Percentiles rank a stretch among this genome's conserved stretches.
Evolutionary conservation across 768 basidiomycete genomes (phyloP).

Genomic region (Mycena chlorophos): DNA sequence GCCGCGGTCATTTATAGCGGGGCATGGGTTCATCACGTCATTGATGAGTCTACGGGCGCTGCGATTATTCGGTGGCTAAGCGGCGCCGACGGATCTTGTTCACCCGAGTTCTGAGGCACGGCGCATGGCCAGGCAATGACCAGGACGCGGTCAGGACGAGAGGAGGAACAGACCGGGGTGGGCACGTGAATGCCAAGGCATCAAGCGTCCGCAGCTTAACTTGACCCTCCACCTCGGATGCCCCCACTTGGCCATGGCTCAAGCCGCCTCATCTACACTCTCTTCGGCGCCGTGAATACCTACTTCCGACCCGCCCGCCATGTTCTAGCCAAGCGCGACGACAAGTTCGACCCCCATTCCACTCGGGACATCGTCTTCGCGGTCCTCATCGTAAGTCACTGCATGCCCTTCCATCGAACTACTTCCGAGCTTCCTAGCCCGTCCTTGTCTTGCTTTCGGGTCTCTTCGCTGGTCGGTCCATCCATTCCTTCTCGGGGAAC

Average conservation of each 20-base stretch:
- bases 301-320: slow-evolving; percentile 9
- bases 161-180: too few relatives aligned
- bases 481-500: background rate
- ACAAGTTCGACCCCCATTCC: slow-evolving; percentile 30
- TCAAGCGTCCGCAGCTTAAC: too few relatives aligned
- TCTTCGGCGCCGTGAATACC: slow-evolving; percentile 47
- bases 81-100: background rate
- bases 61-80: background rate
- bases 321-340: slow-evolving; percentile 27
- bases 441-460: slow-evolving; percentile 82
- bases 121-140: background rate
- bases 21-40: background rate
- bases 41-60: background rate
- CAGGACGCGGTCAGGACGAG: background rate
- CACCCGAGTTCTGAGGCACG: background rate
- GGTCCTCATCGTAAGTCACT: slow-evolving; percentile 51
- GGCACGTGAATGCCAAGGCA: too few relatives aligned
- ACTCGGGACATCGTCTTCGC: slow-evolving; percentile 41
- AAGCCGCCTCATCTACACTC: slow-evolving; percentile 45
- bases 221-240: slow-evolving; percentile 6
- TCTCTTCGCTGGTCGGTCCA: slow-evolving; percentile 59
- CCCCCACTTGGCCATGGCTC: slow-evolving; percentile 28
- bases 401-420: background rate
- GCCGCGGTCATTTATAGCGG: background rate
- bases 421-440: slow-evolving; percentile 38